phyloP scores from a whole-genome alignment of 257 asterid species.

The Scutellaria minor region DNA sequence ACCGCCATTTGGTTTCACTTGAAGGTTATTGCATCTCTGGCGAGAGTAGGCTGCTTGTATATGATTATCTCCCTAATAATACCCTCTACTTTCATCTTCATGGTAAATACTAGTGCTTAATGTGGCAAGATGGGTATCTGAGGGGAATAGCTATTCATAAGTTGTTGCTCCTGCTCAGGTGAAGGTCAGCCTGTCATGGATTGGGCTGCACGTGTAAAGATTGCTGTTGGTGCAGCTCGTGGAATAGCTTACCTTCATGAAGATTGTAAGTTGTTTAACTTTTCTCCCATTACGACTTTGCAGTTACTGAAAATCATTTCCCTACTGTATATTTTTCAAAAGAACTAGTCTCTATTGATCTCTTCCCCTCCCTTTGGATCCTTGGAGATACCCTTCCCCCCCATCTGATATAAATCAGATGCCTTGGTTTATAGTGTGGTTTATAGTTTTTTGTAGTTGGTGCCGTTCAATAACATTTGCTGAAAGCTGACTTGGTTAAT shows the following conservation, averaged over 20 bases:
- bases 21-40: slow-evolving; percentile 95
- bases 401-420: background rate
- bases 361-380: background rate
- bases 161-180: slow-evolving; percentile 47
- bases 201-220: slow-evolving; percentile 81
- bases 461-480: background rate
- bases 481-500: slow-evolving; percentile 25
- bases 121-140: slow-evolving; percentile 24
- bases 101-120: slow-evolving; percentile 52
- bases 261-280: slow-evolving; percentile 72
- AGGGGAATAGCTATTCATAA: slow-evolving; percentile 21
- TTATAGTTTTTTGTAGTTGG: background rate
- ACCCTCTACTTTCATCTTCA: slow-evolving; percentile 96
- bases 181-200: slow-evolving; percentile 71
- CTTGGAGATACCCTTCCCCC: background rate
- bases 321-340: background rate
- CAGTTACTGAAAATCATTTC: background rate
- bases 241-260: slow-evolving; percentile 98
- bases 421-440: background rate
- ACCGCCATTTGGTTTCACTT: slow-evolving; percentile 94
- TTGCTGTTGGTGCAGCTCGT: slow-evolving; percentile 97
- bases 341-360: background rate
- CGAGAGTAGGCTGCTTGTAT: slow-evolving; percentile 77
- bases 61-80: slow-evolving; percentile 83
- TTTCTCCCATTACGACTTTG: background rate